Conservation (phyloP, 2,329 filamentous ascomycete genomes). For the Diaporthe vexans region DNA sequence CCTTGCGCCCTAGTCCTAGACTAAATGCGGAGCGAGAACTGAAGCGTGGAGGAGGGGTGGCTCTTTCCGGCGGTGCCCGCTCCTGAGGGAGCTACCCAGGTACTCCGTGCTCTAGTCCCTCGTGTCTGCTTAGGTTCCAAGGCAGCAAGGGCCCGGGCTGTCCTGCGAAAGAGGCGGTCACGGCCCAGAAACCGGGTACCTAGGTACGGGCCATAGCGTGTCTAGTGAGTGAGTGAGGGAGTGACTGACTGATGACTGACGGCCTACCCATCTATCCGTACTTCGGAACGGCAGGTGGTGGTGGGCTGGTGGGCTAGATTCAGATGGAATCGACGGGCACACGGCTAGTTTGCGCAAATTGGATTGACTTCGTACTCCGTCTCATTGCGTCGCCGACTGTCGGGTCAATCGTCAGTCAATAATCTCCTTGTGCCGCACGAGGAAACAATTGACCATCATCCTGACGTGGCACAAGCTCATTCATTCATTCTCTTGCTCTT, state of each 20-base stretch:
- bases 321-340: conserved; percentile 8
- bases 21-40: conserved; percentile 1
- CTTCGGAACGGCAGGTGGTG: conserved; percentile 18
- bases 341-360: conserved; percentile 32
- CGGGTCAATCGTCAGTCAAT: conserved; percentile 25
- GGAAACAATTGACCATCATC: conserved; percentile 15
- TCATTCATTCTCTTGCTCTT: conserved; percentile 15
- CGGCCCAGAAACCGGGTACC: not conserved
- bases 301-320: not conserved
- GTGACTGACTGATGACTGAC: too few species aligned
- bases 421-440: conserved; percentile 14
- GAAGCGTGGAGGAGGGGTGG: conserved; percentile 10
- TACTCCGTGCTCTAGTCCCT: too few species aligned
- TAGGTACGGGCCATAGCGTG: not conserved
- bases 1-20: not conserved
- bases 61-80: conserved; percentile 16
- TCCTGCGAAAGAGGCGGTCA: conserved; percentile 22
- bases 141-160: conserved; percentile 3
- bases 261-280: not conserved
- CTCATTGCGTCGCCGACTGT: conserved; percentile 24
- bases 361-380: conserved; percentile 21
- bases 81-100: too few species aligned
- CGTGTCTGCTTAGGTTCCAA: conserved; percentile 1
- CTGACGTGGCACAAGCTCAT: conserved; percentile 37
- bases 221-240: too few species aligned